Base-by-base conservation (phyloP, 768 basidiomycete species). In the Boletus bicolor region DNA sequence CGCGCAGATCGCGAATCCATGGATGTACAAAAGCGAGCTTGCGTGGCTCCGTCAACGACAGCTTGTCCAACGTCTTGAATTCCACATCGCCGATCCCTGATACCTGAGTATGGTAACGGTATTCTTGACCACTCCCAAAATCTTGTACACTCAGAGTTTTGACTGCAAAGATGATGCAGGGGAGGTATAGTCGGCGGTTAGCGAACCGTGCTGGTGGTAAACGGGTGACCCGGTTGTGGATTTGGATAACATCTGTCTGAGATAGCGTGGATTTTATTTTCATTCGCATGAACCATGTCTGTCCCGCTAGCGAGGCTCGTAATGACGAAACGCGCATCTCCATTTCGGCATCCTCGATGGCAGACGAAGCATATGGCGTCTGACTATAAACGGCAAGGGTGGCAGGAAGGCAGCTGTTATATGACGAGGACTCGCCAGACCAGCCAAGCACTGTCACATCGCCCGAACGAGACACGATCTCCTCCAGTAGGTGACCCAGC, bases 361-460 rank as follows among this genome's bases (percentile, higher is more conserved):
- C 5, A 12, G 15, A 7, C 1, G 19, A 37, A 21, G 7, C 4
- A 4, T 7, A 3, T 0, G 49, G 44, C 0, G 10, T 8, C 14
- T 30, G 35, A 3, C 14, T 38, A 11, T 56, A 61, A 7, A 51
- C 44, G 0, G 24, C 21, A 21, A 61, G 39, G 12, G 51, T 30
- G 11, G 14, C 36, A 0, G 60, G 59, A 26, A 61, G 51, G 24
- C 60, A 61, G 10, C 58, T 62, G 11, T 62, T 62, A 26, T 62
- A 62, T 12, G 32, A 7, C 1, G 56, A 62, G 3, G 60, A 39
- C 17, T 44, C 28, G 15, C 60, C 60, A 2, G 35, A n/a, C 61
- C 61, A 62, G n/a, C 30, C 41, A 41, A 63, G 48, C 6, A 59
- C 61, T 0, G 51, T 53, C 21, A 54, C 41, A 0, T 55, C 60